Base-by-base conservation (phyloP, 208 protist species). In the Trypanosoma platydactyli region DNA sequence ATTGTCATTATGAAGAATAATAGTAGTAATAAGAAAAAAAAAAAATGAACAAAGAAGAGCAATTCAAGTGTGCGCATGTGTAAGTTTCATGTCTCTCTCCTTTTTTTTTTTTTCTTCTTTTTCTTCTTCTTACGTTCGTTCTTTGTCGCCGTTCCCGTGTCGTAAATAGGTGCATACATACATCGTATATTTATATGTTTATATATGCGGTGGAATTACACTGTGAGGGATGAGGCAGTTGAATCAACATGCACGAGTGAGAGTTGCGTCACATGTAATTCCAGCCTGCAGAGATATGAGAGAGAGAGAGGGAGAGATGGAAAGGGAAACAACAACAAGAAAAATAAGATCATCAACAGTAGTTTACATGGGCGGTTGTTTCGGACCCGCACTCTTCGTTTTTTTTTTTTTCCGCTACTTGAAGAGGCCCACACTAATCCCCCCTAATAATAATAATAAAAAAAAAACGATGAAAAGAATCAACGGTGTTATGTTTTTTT, bases 21-120 rank as follows among this genome's bases (percentile, higher is more conserved):
- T n/a, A n/a, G 7, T 41, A 40, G 52, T 40, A 15, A 40, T 15
- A 57, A 38, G 38, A 57, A 57, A 57, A 57, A 57, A 57, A 24
- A 57, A 40, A 57, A 30, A 57, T 29, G 29, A 35, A 30, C 46
- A 68, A 41, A 52, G 50, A 15, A 55, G 20, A 15, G 40, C 20
- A 59, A 48, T 40, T 20, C 11, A 48, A n/a, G n/a, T n/a, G n/a
- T n/a, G n/a, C n/a, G n/a, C n/a, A n/a, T n/a, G n/a, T n/a, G n/a
- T n/a, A n/a, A n/a, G n/a, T n/a, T n/a, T n/a, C n/a, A n/a, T n/a
- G n/a, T n/a, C n/a, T n/a, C n/a, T n/a, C n/a, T n/a, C n/a, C n/a
- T n/a, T n/a, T n/a, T n/a, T n/a, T n/a, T n/a, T n/a, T n/a, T n/a
- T n/a, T n/a, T n/a, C n/a, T n/a, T n/a, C n/a, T n/a, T n/a, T n/a